Evolutionary conservation across 345 rosid species (phyloP).

Genomic region (Raphanus sativus): DNA sequence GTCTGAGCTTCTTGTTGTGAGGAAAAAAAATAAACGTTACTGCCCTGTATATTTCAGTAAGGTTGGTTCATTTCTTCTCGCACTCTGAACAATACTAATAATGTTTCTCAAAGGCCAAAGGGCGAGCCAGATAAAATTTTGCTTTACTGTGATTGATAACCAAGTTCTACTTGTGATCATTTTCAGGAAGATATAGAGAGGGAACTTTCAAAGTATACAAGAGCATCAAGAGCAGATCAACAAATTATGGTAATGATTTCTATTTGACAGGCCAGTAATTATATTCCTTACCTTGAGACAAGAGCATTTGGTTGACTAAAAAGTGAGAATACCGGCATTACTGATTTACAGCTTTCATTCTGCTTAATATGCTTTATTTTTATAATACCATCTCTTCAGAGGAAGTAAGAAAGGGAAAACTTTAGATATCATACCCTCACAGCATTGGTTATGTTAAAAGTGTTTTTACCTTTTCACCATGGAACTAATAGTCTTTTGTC

Average conservation of each 20-base stretch:
- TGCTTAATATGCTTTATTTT: not conserved
- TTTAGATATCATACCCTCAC: not conserved
- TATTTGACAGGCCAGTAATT: not conserved
- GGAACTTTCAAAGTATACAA: constrained; percentile 72
- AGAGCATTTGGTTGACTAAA: not conserved
- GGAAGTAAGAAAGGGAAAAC: not conserved
- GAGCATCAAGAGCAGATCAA: constrained; percentile 74
- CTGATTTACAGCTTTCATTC: not conserved
- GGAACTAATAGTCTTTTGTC: constrained; percentile 18
- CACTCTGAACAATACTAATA: not conserved
- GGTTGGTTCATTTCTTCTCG: constrained; percentile 61
- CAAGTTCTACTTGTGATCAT: not conserved
- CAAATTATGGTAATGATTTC: constrained; percentile 70
- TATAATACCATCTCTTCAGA: not conserved
- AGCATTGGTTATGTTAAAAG: not conserved
- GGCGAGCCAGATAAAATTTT: not conserved
- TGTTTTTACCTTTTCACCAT: not conserved
- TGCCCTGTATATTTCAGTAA: constrained; percentile 93
- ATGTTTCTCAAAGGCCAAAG: not conserved
- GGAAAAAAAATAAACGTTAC: constrained; percentile 75
- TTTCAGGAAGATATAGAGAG: constrained; percentile 86
- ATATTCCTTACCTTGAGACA: not conserved
- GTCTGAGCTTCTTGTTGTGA: constrained; percentile 91
- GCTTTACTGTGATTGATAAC: not conserved
- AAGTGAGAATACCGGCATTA: not conserved